Evolutionary conservation across 2,329 filamentous ascomycete species (phyloP).

Genomic region (Coniochaeta hoffmannii): DNA sequence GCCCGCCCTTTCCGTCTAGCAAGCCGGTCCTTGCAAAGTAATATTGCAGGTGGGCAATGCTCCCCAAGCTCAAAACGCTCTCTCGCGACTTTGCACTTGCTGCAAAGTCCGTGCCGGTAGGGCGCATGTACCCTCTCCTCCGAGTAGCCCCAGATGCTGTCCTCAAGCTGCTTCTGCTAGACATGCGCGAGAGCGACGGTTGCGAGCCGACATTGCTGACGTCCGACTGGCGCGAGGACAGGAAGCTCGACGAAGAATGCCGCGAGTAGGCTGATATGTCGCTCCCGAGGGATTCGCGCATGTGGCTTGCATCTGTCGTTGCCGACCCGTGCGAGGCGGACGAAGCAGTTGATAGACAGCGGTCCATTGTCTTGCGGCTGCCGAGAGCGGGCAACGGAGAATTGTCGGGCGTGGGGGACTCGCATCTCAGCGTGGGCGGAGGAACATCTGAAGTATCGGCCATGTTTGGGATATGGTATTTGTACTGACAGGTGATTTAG

Average conservation of each 20-base stretch:
- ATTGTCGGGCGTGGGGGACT: constrained; percentile 58
- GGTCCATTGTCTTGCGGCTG: constrained; percentile 32
- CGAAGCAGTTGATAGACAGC: constrained; percentile 56
- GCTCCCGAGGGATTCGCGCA: constrained; percentile 50
- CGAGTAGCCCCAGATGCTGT: constrained; percentile 20
- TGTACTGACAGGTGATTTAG: neutral
- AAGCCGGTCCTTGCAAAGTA: constrained; percentile 95
- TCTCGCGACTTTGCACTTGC: constrained; percentile 84
- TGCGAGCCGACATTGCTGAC: constrained; percentile 20
- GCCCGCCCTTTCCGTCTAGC: constrained; percentile 85
- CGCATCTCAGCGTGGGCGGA: constrained; percentile 35
- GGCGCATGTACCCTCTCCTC: constrained; percentile 78
- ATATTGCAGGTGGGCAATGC: constrained; percentile 95
- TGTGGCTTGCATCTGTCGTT: constrained; percentile 35
- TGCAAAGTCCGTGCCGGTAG: constrained; percentile 82
- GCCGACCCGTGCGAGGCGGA: constrained; percentile 49
- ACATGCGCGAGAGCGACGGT: constrained; percentile 18
- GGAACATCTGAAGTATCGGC: constrained; percentile 23
- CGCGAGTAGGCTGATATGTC: constrained; percentile 44
- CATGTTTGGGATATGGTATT: constrained; percentile 19
- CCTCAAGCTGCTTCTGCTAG: constrained; percentile 18
- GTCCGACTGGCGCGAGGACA: constrained; percentile 36
- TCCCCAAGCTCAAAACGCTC: constrained; percentile 92
- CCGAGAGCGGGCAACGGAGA: constrained; percentile 56
- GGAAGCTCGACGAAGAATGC: constrained; percentile 55